phyloP scores from a whole-genome alignment of 169 alveolate genomes.

The Babesia divergens region DNA sequence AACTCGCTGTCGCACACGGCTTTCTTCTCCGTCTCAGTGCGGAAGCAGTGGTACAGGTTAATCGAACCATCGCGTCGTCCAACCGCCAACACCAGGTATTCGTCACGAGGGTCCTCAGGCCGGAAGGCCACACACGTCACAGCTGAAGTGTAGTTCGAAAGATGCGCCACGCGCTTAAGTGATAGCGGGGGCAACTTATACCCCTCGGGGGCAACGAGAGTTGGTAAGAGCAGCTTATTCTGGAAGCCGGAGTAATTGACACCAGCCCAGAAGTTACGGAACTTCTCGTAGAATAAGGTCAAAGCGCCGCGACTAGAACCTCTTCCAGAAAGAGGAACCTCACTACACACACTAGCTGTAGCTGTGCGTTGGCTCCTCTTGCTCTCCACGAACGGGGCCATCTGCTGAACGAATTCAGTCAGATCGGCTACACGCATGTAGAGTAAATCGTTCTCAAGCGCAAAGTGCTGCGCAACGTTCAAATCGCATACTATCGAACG shows the following conservation, averaged over 20 bases:
- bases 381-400: constrained; percentile 41
- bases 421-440: constrained; percentile 50
- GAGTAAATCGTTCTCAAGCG: constrained; percentile 47
- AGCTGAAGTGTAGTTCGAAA: constrained; percentile 70
- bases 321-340: background rate
- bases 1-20: background rate
- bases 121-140: constrained; percentile 80
- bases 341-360: background rate
- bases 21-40: constrained; percentile 66
- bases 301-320: constrained; percentile 30
- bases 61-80: constrained; percentile 81
- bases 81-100: constrained; percentile 77
- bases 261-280: constrained; percentile 60
- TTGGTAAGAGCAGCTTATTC: constrained; percentile 60
- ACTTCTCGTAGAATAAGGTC: constrained; percentile 69
- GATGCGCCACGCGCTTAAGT: constrained; percentile 55
- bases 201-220: constrained; percentile 50
- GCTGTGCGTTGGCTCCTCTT: constrained; percentile 34
- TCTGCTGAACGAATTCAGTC: constrained; percentile 33
- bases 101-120: constrained; percentile 73
- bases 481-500: constrained; percentile 16
- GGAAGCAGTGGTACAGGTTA: constrained; percentile 67
- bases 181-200: constrained; percentile 56
- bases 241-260: constrained; percentile 59
- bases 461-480: constrained; percentile 15